Conservation (phyloP, 495 filamentous ascomycete genomes). For the Halenospora varia region DNA sequence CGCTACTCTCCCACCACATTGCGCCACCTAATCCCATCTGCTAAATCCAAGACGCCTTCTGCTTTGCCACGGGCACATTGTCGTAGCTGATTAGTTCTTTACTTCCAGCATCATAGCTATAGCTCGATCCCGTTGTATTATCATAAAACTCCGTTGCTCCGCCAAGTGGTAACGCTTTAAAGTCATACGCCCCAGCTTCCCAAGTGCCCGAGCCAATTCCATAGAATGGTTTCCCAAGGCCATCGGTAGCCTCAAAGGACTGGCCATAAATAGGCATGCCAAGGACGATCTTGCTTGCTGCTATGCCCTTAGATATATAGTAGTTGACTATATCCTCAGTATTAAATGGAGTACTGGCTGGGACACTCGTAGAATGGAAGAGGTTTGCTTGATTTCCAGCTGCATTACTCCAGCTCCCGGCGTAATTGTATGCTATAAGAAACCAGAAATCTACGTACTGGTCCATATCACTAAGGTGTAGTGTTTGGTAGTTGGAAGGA, state of each 20-base stretch:
- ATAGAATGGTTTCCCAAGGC: constrained; percentile 59
- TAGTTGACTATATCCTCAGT: constrained; percentile 59
- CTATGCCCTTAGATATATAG: constrained; percentile 39
- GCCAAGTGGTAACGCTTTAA: constrained; percentile 57
- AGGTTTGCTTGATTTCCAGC: constrained; percentile 84
- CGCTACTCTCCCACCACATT: constrained; percentile 95
- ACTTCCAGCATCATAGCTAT: constrained; percentile 57
- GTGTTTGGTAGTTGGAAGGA: too few species aligned
- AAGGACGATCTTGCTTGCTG: constrained; percentile 65
- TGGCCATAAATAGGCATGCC: constrained; percentile 91
- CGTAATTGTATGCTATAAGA: constrained; percentile 73
- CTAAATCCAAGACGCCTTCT: constrained; percentile 66
- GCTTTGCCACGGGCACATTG: constrained; percentile 54
- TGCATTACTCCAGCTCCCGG: constrained; percentile 65
- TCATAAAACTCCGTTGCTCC: constrained; percentile 47
- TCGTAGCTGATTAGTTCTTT: constrained; percentile 75
- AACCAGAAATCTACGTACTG: too few species aligned
- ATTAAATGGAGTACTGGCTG: constrained; percentile 66
- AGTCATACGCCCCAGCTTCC: constrained; percentile 86
- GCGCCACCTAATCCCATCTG: constrained; percentile 66
- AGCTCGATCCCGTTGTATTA: constrained; percentile 53
- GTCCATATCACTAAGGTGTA: too few species aligned
- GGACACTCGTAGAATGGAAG: constrained; percentile 48
- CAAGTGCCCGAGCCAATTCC: constrained; percentile 71
- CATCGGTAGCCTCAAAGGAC: constrained; percentile 69